Conservation (phyloP, 805 yeast species). For the Barnettozyma sucrosica region DNA sequence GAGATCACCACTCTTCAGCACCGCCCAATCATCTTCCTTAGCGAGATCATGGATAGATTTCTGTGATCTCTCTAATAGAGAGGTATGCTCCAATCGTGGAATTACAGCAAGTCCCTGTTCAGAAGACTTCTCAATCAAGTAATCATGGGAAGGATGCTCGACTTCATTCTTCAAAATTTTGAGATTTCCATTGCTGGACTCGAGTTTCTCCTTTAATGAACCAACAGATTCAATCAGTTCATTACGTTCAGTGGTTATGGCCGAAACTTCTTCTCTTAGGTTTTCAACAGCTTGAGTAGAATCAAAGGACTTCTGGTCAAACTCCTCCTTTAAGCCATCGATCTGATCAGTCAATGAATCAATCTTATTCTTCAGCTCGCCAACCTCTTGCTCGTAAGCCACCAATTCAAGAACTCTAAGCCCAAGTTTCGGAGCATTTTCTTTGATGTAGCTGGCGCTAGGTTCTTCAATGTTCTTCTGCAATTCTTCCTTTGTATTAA, state of each 20-base stretch:
- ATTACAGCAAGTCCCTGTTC: conserved; percentile 26
- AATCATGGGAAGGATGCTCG: conserved; percentile 30
- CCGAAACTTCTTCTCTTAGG: conserved; percentile 9
- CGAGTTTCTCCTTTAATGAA: conserved; percentile 6
- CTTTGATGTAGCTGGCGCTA: conserved; percentile 25
- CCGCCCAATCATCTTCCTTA: conserved; percentile 12
- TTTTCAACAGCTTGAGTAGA: background rate
- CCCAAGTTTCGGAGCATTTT: conserved; percentile 25
- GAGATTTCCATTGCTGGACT: conserved; percentile 11
- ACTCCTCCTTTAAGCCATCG: background rate
- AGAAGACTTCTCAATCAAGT: conserved; percentile 25
- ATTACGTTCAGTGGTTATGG: background rate
- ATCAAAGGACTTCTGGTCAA: background rate
- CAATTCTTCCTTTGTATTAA: conserved; percentile 6
- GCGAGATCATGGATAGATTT: conserved; percentile 20
- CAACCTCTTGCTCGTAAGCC: conserved; percentile 7
- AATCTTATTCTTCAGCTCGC: conserved; percentile 1
- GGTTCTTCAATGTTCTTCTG: conserved; percentile 25
- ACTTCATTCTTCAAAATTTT: conserved; percentile 11
- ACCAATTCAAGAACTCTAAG: conserved; percentile 13
- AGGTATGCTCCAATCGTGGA: conserved; percentile 20
- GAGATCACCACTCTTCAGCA: conserved; percentile 13
- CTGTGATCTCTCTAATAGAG: conserved; percentile 16
- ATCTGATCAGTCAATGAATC: background rate
- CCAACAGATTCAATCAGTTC: background rate